Percentiles rank a stretch among this genome's conserved stretches.
These are phyloP conservation scores for Mycena sp. DNA, from an alignment of 1,284 basidiomycete species.

Conservation along the genomic window DNA sequence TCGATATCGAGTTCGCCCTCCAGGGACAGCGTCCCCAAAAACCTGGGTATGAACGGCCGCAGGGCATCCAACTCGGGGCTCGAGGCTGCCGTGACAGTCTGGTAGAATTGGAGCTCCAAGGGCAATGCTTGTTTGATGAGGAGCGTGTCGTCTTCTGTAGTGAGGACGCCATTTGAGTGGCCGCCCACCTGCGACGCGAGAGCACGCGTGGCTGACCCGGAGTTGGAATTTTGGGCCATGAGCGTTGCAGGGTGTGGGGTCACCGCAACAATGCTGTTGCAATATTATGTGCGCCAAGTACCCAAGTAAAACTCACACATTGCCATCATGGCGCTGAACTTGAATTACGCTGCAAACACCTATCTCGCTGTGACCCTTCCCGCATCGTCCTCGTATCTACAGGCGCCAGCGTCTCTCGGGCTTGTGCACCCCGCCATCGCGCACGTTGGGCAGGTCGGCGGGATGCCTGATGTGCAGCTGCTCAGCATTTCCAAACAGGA, in stretches of 20 bases:
- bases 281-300: too few species aligned
- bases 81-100: conserved; percentile 55
- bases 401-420: conserved; percentile 44
- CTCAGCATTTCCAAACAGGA: conserved; percentile 50
- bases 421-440: conserved; percentile 44
- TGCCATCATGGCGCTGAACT: conserved; percentile 40
- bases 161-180: conserved; percentile 76
- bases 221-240: neutral
- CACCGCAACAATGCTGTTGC: neutral
- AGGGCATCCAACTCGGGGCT: conserved; percentile 55
- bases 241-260: too few species aligned
- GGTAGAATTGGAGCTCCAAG: conserved; percentile 86
- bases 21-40: conserved; percentile 79
- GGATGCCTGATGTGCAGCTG: conserved; percentile 51
- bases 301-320: neutral
- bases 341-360: conserved; percentile 49
- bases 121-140: conserved; percentile 87
- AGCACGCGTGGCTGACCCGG: conserved; percentile 3
- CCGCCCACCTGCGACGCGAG: conserved; percentile 84
- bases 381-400: conserved; percentile 32
- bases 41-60: conserved; percentile 72
- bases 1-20: conserved; percentile 63
- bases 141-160: conserved; percentile 79
- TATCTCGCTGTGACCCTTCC: conserved; percentile 52
- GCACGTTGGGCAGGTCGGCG: conserved; percentile 52